Conservation (phyloP, 2,329 filamentous ascomycete genomes). For the Cladophialophora yegresii region DNA sequence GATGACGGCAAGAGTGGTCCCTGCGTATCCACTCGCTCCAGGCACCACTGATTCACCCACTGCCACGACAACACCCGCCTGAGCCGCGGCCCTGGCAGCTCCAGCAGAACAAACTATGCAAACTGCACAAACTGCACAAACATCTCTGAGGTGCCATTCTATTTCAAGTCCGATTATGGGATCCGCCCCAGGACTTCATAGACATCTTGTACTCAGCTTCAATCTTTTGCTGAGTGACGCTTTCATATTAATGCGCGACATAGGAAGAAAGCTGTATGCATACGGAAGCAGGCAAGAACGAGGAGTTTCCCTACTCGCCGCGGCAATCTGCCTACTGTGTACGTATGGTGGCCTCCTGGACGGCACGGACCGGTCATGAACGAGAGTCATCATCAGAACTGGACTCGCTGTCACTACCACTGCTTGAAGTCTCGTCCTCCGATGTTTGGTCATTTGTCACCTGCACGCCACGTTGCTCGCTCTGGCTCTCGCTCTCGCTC, state of each 20-base stretch:
- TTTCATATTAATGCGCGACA: not conserved
- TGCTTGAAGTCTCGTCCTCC: slow-evolving; percentile 78
- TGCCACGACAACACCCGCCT: slow-evolving; percentile 1
- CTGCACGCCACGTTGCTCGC: slow-evolving; percentile 3
- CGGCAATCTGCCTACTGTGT: too few relatives aligned
- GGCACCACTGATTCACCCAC: slow-evolving; percentile 2
- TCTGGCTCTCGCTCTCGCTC: slow-evolving; percentile 11
- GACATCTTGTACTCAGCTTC: too few relatives aligned
- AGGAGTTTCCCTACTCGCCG: not conserved
- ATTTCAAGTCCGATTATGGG: not conserved
- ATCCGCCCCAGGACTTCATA: not conserved
- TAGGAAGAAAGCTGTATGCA: not conserved
- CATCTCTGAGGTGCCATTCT: not conserved
- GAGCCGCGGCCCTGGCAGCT: not conserved
- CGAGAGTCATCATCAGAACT: slow-evolving; percentile 12
- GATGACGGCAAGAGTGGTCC: slow-evolving; percentile 1
- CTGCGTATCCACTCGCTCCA: not conserved
- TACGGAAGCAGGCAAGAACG: not conserved
- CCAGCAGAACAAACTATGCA: not conserved
- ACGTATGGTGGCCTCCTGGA: not conserved
- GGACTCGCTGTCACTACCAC: slow-evolving; percentile 53
- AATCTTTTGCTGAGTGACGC: not conserved
- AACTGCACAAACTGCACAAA: not conserved
- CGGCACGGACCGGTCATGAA: not conserved
- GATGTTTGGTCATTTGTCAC: slow-evolving; percentile 47